phyloP scores from a whole-genome alignment of 495 filamentous ascomycete species.

The Tricharina praecox region DNA sequence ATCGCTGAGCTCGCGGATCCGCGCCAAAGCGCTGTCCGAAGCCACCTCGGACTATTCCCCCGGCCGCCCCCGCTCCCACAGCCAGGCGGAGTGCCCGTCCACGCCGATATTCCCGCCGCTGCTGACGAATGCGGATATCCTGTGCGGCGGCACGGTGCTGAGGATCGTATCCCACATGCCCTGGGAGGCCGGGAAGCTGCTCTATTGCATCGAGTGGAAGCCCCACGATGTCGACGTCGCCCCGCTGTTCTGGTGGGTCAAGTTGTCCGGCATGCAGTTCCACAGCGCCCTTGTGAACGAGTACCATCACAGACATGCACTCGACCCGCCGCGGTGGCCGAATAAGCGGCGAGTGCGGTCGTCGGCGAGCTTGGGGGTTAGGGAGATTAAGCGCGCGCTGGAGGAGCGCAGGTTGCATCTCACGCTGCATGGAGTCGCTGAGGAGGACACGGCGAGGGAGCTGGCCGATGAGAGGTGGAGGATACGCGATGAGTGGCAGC shows the following conservation, averaged over 20 bases:
- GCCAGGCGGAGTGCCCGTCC: background rate
- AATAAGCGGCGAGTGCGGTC: constrained; percentile 10
- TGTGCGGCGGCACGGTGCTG: constrained; percentile 8
- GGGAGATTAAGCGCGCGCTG: constrained; percentile 18
- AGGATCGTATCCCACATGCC: constrained; percentile 9
- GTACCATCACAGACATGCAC: constrained; percentile 12
- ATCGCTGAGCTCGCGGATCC: background rate
- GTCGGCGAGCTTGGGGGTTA: constrained; percentile 19
- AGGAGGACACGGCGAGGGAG: constrained; percentile 3
- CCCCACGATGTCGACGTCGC: constrained; percentile 2
- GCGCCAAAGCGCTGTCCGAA: background rate
- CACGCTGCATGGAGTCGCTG: constrained; percentile 7
- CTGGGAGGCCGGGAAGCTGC: constrained; percentile 1
- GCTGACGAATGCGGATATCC: background rate
- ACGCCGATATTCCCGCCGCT: background rate
- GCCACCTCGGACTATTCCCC: background rate
- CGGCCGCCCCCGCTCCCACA: background rate
- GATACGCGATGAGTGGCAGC: constrained; percentile 23
- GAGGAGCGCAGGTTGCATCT: constrained; percentile 17
- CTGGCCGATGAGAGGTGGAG: constrained; percentile 17
- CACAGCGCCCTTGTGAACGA: constrained; percentile 7
- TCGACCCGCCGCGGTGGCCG: constrained; percentile 18
- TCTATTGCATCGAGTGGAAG: constrained; percentile 17
- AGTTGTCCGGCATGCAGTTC: constrained; percentile 7
- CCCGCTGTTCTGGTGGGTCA: constrained; percentile 11